These are phyloP conservation scores for Penicillium sp. DNA, from an alignment of 2,329 filamentous ascomycete species.

Conservation along the genomic window DNA sequence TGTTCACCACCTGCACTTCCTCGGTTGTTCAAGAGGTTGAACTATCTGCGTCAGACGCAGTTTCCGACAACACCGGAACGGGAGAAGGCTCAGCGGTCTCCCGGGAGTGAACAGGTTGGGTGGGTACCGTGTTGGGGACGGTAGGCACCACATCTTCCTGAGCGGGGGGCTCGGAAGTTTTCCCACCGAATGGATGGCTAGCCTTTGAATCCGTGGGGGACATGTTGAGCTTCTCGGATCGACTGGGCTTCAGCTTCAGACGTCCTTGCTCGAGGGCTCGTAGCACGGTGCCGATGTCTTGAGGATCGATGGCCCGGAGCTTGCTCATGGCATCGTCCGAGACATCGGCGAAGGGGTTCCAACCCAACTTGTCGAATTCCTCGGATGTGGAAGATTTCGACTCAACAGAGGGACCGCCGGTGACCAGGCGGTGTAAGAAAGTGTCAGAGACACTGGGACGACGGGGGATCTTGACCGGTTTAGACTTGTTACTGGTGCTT, in stretches of 20 bases:
- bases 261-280: constrained; percentile 43
- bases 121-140: constrained; percentile 32
- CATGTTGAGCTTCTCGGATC: constrained; percentile 36
- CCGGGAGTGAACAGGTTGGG: constrained; percentile 25
- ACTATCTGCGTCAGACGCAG: constrained; percentile 34
- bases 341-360: constrained; percentile 40
- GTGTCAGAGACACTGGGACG: constrained; percentile 38
- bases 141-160: constrained; percentile 27
- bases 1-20: not conserved
- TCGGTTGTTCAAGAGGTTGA: constrained; percentile 16
- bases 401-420: constrained; percentile 41
- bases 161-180: constrained; percentile 18
- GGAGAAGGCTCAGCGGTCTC: constrained; percentile 9
- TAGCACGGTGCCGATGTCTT: constrained; percentile 41
- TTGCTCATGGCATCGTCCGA: constrained; percentile 46
- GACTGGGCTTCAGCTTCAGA: constrained; percentile 40
- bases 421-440: constrained; percentile 36
- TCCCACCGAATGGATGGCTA: constrained; percentile 23
- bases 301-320: constrained; percentile 41
- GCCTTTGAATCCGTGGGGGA: constrained; percentile 41
- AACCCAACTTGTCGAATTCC: constrained; percentile 22
- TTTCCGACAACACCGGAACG: constrained; percentile 28
- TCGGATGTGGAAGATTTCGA: constrained; percentile 23
- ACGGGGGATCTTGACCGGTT: constrained; percentile 42
- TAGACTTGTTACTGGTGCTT: constrained; percentile 38